Base-by-base conservation (phyloP, 805 yeast species). In the Yarrowia keelungensis region DNA sequence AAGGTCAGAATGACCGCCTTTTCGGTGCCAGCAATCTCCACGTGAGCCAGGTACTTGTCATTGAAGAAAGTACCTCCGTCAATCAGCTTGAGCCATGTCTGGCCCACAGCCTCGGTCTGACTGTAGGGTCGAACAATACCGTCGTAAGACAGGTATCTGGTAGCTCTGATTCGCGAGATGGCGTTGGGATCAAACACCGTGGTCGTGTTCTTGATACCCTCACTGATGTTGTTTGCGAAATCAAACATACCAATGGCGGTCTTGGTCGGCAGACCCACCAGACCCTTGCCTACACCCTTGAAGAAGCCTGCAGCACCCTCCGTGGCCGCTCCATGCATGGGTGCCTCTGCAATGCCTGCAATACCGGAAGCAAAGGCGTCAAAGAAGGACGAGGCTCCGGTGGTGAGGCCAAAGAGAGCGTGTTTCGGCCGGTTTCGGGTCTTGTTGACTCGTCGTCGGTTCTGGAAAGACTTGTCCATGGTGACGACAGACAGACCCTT, bases 181-280 rank as follows among this genome's bases (percentile, higher is more conserved):
- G 89, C 89, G 51, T 88, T 92, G 3, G 84, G 86, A 76, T 92
- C 97, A 76, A 92, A 89, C 0, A 90, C 94, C 0, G 97, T 91
- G 0, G 99, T 92, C 0, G 98, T 91, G 76, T 89, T 93, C 70
- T 93, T 84, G 61, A 96, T 92, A 36, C 98, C 98, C 76, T 93
- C 98, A 79, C 97, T 88, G 45, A 95, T 88, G 77, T 91, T 94
- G 67, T 90, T 89, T 0, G 98, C 97, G 71, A 96, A 82, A 76
- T 95, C 99, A 72, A 95, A 88, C 32, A 95, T 76, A 12, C 99
- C 99, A 73, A 94, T 92, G 0, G 97, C 97, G 0, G 98, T 91
- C 80, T 95, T 95, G 0, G 99, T 93, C 0, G 99, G 99, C 39
- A 96, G 79, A 0, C 99, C 99, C 69, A 95, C 86, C n/a, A 96